These are phyloP conservation scores for Calocybe gangraenosa DNA, from an alignment of 768 basidiomycete genomes.

Conservation along the genomic window DNA sequence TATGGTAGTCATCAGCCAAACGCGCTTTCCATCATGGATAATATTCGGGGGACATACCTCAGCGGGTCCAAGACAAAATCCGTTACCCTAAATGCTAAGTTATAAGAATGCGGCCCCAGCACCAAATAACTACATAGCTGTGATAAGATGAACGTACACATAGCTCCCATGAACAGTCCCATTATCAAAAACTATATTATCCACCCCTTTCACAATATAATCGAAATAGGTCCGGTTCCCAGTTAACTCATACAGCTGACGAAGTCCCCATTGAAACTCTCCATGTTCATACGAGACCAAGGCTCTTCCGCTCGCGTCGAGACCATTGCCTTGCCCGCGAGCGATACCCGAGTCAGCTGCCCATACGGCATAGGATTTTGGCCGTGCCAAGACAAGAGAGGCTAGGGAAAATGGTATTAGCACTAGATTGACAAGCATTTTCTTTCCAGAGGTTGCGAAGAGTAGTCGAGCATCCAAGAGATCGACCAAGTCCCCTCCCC, in stretches of 20 bases:
- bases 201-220: slow-evolving; percentile 34
- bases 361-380: slow-evolving; percentile 39
- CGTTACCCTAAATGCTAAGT: slow-evolving; percentile 20
- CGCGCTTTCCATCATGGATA: too few relatives aligned
- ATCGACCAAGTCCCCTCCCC: not conserved
- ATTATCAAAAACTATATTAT: slow-evolving; percentile 36
- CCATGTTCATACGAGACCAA: slow-evolving; percentile 39
- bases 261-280: slow-evolving; percentile 35
- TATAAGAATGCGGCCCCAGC: not conserved
- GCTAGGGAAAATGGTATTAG: slow-evolving; percentile 5
- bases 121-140: too few relatives aligned
- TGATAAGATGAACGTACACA: slow-evolving; percentile 26
- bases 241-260: slow-evolving; percentile 32
- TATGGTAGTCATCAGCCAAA: slow-evolving; percentile 13
- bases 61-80: slow-evolving; percentile 33
- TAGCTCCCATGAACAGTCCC: slow-evolving; percentile 39
- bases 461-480: not conserved
- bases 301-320: slow-evolving; percentile 27
- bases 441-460: not conserved
- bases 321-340: slow-evolving; percentile 40
- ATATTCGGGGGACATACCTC: slow-evolving; percentile 19
- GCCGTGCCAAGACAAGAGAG: slow-evolving; percentile 20
- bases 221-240: slow-evolving; percentile 38
- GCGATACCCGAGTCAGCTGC: slow-evolving; percentile 42
- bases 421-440: not conserved